phyloP scores from a whole-genome alignment of 2,329 filamentous ascomycete genomes.

The Colletotrichum musae region DNA sequence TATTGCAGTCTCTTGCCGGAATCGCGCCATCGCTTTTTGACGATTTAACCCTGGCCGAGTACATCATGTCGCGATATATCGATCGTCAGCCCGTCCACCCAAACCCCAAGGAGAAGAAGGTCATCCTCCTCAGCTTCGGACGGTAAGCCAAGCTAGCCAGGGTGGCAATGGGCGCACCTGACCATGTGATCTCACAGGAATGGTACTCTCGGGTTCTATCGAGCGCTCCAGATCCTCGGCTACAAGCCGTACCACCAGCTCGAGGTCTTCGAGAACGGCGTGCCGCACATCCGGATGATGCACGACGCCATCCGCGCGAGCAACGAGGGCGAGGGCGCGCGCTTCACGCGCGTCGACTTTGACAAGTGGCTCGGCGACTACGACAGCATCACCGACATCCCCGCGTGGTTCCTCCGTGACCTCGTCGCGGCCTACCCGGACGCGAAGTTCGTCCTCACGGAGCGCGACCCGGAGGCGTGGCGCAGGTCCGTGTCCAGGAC shows the following conservation, averaged over 20 bases:
- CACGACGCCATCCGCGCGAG: slow-evolving; percentile 51
- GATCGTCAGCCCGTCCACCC: slow-evolving; percentile 52
- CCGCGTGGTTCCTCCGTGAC: slow-evolving; percentile 49
- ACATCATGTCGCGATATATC: slow-evolving; percentile 52
- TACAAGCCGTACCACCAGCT: slow-evolving; percentile 55
- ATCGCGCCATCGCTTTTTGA: no score
- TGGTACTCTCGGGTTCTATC: slow-evolving; percentile 53
- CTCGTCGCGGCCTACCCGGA: slow-evolving; percentile 50
- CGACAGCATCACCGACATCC: slow-evolving; percentile 45
- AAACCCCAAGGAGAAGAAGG: slow-evolving; percentile 50
- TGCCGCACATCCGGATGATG: slow-evolving; percentile 46
- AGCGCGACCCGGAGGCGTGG: slow-evolving; percentile 53
- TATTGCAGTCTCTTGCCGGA: no score
- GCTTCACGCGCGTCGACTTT: slow-evolving; percentile 53
- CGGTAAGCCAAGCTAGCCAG: slow-evolving; percentile 45
- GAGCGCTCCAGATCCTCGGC: slow-evolving; percentile 52
- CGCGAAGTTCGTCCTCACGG: slow-evolving; percentile 53
- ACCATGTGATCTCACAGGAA: slow-evolving; percentile 44
- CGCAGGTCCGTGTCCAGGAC: slow-evolving; percentile 48
- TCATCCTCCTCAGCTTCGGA: slow-evolving; percentile 55
- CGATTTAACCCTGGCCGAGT: not conserved
- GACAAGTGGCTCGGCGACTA: slow-evolving; percentile 57
- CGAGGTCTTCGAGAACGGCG: slow-evolving; percentile 47
- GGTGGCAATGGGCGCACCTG: not conserved
- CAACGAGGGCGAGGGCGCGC: slow-evolving; percentile 46